phyloP scores from a whole-genome alignment of 306 rosid species.

The Cucumis melo region DNA sequence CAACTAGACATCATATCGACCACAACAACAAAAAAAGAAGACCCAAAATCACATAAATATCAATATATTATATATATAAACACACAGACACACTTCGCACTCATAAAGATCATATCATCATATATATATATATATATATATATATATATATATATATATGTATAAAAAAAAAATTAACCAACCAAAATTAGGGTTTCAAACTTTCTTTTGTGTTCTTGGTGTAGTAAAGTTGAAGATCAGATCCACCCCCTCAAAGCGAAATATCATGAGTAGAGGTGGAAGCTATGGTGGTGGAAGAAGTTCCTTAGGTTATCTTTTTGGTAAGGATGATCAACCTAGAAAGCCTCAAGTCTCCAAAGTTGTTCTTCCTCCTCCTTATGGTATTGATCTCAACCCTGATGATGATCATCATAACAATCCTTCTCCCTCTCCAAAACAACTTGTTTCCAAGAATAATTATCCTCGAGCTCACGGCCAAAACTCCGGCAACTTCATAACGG shows the following conservation, averaged over 20 bases:
- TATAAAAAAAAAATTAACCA: background rate
- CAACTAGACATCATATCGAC: conserved; percentile 3
- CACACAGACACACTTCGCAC: background rate
- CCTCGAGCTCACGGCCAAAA: conserved; percentile 37
- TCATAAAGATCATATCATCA: background rate
- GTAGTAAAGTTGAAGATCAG: background rate
- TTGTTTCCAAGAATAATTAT: conserved; percentile 26
- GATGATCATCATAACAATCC: background rate
- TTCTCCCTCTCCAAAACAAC: conserved; percentile 21
- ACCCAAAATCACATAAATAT: background rate
- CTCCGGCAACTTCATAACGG: conserved; percentile 40
- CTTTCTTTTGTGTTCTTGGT: background rate
- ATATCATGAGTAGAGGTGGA: conserved; percentile 53
- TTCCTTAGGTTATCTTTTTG: conserved; percentile 60
- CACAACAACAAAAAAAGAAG: background rate
- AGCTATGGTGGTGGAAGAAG: conserved; percentile 63
- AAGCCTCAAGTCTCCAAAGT: conserved; percentile 21
- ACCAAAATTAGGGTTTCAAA: background rate
- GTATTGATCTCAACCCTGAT: background rate
- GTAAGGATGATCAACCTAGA: conserved; percentile 37
- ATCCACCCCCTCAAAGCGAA: background rate
- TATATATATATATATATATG: background rate
- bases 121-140: background rate
- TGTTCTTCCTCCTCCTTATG: conserved; percentile 27
- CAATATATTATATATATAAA: background rate